Evolutionary conservation across 441 rosid species (phyloP), one percentile per base, ranked within the genome.

Genomic region (Manihot esculenta): DNA sequence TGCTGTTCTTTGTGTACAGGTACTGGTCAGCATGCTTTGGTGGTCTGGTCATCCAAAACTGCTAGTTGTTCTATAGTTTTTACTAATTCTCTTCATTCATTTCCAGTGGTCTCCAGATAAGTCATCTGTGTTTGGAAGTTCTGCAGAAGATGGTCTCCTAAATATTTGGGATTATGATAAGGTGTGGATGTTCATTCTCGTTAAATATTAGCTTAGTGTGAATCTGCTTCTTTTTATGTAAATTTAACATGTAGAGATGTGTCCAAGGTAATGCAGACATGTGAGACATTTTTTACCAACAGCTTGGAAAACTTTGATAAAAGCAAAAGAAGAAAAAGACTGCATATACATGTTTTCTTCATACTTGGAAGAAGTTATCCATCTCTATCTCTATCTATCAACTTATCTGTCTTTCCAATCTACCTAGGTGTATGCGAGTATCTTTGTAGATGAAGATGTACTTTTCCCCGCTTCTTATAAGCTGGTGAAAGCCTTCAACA

Each of bases 1-100:
- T 75, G 97, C 99, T 76, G 98, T 96, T 71, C 96, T 96, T 67
- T 96, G 98, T 71, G 99, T 96, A 60, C 99, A 93, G 97, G 98
- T 91, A 69, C 57, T 41, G 53, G 65, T 69, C 62, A 65, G 21
- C 66, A 49, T 47, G 59, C 9, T 21, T 11, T 17, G 47, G 38
- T 55, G n/a, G 1, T 18, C 23, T 14, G 63, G 1, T 63, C 23
- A 4, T 45, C 27, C n/a, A 14, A 1, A 49, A 56, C 27, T 47
- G 45, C 64, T 60, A 10, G n/a, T 15, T 27, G 15, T 38, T 9
- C 7, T 38, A n/a, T n/a, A 15, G 35, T 69, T 33, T 59, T 70
- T 68, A 66, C 72, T 54, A 53, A 63, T 17, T 38, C 49, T 50
- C 15, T 62, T 73, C 20, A 44, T 77, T 70, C 45, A 58, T 66